A percentile compares a stretch with the other conserved stretches of the same genome.
phyloP scores from a whole-genome alignment of 2,329 filamentous ascomycete genomes.

The Exophiala lecanii-corni region DNA sequence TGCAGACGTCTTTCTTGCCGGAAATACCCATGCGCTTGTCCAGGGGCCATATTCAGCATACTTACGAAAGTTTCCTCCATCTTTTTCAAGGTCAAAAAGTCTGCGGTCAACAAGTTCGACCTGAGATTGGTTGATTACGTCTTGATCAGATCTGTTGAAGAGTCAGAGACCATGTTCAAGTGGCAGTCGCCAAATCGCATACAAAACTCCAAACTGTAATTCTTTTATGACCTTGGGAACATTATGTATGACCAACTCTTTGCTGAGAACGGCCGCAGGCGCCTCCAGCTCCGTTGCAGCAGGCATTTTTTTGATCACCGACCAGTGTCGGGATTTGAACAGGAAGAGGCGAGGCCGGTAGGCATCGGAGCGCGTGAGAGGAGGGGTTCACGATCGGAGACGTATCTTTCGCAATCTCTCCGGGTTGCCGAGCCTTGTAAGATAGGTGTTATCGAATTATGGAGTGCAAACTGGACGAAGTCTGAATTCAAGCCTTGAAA shows the following conservation, averaged over 20 bases:
- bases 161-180: conserved; percentile 6
- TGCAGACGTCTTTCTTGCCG: conserved; percentile 72
- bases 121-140: conserved; percentile 92
- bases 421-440: too few species aligned
- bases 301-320: conserved; percentile 19
- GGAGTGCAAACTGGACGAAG: too few species aligned
- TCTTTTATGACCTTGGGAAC: conserved; percentile 88
- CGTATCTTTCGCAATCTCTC: too few species aligned
- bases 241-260: conserved; percentile 85
- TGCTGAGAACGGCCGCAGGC: conserved; percentile 34
- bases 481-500: too few species aligned
- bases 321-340: not conserved
- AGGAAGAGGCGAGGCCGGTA: not conserved
- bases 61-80: conserved; percentile 47
- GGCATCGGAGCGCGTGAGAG: too few species aligned
- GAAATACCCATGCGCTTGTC: conserved; percentile 86
- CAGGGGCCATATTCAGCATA: conserved; percentile 76
- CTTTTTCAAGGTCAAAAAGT: conserved; percentile 83
- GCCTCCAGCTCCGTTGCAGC: conserved; percentile 14
- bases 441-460: too few species aligned
- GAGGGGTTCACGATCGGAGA: too few species aligned
- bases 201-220: conserved; percentile 92
- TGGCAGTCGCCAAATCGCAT: conserved; percentile 30
- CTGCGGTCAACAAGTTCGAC: conserved; percentile 91
- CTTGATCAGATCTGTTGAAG: conserved; percentile 68